Evolutionary conservation across 305 asterid genomes (phyloP).

Genomic region (Caryopteris hybrid): DNA sequence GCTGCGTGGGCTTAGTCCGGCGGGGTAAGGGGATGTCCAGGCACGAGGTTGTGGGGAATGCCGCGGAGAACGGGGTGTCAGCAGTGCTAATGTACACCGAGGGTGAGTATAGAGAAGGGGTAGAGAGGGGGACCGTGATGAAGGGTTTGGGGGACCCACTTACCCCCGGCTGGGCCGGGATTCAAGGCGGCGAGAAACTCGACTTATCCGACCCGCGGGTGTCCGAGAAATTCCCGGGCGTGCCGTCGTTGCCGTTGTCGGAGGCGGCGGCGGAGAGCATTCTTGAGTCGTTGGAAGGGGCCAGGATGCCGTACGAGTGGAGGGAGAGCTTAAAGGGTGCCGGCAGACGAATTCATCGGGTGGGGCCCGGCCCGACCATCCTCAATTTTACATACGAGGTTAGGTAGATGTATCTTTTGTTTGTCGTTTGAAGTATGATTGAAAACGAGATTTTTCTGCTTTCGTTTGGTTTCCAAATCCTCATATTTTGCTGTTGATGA

Average conservation of each 20-base stretch:
- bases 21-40: conserved; percentile 74
- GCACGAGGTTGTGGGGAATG: conserved; percentile 62
- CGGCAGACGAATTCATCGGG: conserved; percentile 25
- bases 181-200: conserved; percentile 58
- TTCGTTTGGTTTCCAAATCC: not conserved
- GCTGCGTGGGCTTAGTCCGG: conserved; percentile 74
- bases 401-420: conserved; percentile 10
- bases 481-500: not conserved
- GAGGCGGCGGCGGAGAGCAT: conserved; percentile 56
- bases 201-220: conserved; percentile 43
- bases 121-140: conserved; percentile 94
- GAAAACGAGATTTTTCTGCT: not conserved
- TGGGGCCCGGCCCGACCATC: conserved; percentile 79
- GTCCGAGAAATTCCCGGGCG: conserved; percentile 49
- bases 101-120: conserved; percentile 53
- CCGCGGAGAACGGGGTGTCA: conserved; percentile 74
- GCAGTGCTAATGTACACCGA: conserved; percentile 93
- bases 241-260: conserved; percentile 86
- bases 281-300: conserved; percentile 53
- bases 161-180: conserved; percentile 84
- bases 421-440: not conserved
- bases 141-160: conserved; percentile 91
- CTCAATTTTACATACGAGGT: conserved; percentile 82
- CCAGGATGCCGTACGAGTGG: conserved; percentile 49
- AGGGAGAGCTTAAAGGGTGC: conserved; percentile 32